Base-by-base conservation (phyloP, 768 basidiomycete species). In the Cyathus striatus region DNA sequence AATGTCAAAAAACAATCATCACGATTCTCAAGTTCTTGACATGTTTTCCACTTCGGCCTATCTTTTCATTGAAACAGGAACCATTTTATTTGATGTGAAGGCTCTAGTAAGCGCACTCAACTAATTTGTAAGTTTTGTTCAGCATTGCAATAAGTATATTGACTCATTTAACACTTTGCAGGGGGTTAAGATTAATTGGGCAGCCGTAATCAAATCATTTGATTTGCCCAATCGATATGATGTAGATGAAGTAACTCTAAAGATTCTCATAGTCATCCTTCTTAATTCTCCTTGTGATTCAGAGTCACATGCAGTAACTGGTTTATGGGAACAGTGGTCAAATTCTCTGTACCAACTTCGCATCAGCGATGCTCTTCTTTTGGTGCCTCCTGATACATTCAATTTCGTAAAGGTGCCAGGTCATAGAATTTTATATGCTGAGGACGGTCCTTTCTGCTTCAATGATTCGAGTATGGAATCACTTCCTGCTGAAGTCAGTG, bases 381-480 rank as follows among this genome's bases (percentile, higher is more conserved):
- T 86, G 20, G 70, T 97, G 20, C 86, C 93, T 2, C 81, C 81
- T 1, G 95, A 96, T 60, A 90, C 89, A 0, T 92, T 96, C 70
- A 92, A 88, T 57, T 90, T 98, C 57, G 87, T 95, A 41, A 79
- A 84, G 23, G 73, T 98, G 21, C 89, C 92, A 26, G 86, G 88
- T 3, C 79, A 76, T 26, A 70, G 86, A 49, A 84, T 93, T 48
- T 88, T 95, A 23, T 88, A 88, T 0, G 83, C 90, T 17, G 91
- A 94, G 37, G 92, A 95, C 48, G 87, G 93, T 30, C 75, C 87
- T n/a, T n/a, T n/a, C n/a, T n/a, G n/a, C 2, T 70, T 75, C 33
- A 86, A 90, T 13, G 88, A 87, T 53, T 87, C 90, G 22, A 90
- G 88, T n/a, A 93, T 95, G 68, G 91, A 92, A 61, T 80, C 86